Evolutionary conservation across 352 stramenopile species (phyloP), one percentile per base, ranked within the genome.

Genomic region (Globisporangium cederbergense): DNA sequence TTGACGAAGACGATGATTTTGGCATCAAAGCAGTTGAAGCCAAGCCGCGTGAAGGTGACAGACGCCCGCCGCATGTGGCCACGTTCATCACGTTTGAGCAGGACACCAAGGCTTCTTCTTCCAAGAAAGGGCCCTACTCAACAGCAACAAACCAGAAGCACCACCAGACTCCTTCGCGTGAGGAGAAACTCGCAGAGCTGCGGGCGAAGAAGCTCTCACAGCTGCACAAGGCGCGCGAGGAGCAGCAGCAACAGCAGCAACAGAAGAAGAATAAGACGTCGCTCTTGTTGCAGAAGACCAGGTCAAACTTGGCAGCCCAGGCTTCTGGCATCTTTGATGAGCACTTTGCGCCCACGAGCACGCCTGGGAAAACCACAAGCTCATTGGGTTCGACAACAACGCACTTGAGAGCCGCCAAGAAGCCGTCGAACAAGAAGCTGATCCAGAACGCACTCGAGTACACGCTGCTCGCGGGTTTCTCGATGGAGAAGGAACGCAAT

Each of bases 401-500:
- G 8, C 32, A 58, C 34, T 25, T 65, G 38, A 38, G 46, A 55
- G 43, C 42, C 25, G 68, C 66, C 0, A 85, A 86, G 40, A 68
- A 68, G 3, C 70, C 79, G 16, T 90, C 81, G 8, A 94, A 93
- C 47, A 77, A 79, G 5, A 75, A 88, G 57, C 64, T 92, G 10
- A 78, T 95, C 28, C 83, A 93, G 58, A 93, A 95, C 34, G 86
- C 86, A n/a, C 58, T 93, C 59, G 81, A 91, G 74, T 92, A 77
- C 56, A 95, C 81, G 22, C 61, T 95, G 1, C 66, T 92, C 20
- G 83, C 84, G 14, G 84, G 86, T 2, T 75, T 66, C 0, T 89
- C 82, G 0, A 78, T 85, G 65, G 82, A 82, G 36, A 83, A 75
- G 22, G 83, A 90, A 20, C 81, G 86, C 1, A 45, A 32, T 2